Evolutionary conservation across 139 green algal genomes (phyloP).

Genomic region (Haematococcus lacustris): DNA sequence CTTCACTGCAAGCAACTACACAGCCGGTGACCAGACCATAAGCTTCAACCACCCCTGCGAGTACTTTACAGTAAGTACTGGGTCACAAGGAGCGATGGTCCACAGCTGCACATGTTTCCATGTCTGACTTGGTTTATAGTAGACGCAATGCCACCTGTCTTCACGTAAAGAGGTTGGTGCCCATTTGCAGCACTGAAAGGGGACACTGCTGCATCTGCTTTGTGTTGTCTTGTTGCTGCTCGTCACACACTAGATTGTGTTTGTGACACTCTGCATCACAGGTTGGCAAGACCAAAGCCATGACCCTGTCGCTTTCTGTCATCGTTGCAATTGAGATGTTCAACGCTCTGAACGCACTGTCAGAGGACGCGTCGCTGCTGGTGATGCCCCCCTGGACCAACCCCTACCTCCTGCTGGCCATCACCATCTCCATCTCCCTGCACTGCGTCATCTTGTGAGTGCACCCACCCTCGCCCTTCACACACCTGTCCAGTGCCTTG

Average conservation of each 20-base stretch:
- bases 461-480: not conserved
- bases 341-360: constrained; percentile 97
- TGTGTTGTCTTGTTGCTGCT: too few species aligned
- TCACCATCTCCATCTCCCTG: constrained; percentile 77
- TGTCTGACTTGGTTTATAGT: too few species aligned
- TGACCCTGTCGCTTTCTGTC: constrained; percentile 90
- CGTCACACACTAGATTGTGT: too few species aligned
- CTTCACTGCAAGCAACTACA: constrained; percentile 59
- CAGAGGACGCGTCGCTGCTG: constrained; percentile 86
- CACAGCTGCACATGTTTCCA: too few species aligned
- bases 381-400: constrained; percentile 89
- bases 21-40: constrained; percentile 45
- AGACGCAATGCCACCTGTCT: too few species aligned
- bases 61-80: constrained; percentile 77
- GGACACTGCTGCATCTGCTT: too few species aligned
- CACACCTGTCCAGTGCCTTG: too few species aligned
- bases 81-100: too few species aligned
- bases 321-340: constrained; percentile 99
- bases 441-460: constrained; percentile 97
- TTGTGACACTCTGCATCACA: too few species aligned
- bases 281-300: constrained; percentile 84
- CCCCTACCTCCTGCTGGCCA: constrained; percentile 90
- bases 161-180: too few species aligned
- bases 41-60: constrained; percentile 79
- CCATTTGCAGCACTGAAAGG: too few species aligned